Conservation (phyloP, 148 eudicot species). For the Chenopodium formosanum region DNA sequence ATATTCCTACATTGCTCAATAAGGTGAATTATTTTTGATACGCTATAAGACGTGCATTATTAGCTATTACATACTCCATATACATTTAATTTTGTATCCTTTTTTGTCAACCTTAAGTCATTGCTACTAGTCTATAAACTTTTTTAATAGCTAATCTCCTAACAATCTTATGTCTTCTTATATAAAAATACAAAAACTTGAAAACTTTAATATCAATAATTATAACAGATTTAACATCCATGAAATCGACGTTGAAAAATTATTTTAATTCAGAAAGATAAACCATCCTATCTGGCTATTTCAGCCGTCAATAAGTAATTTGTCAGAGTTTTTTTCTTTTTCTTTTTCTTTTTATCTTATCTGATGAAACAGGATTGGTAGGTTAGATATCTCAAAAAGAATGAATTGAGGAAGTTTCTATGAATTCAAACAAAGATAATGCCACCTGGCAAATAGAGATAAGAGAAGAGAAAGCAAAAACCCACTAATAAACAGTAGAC, state of each 20-base stretch:
- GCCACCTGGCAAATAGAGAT: slow-evolving; percentile 8
- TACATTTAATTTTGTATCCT: too few species aligned
- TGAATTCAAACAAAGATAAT: background rate
- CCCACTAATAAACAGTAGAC: background rate
- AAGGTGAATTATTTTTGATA: too few species aligned
- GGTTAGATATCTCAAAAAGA: background rate
- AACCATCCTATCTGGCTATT: background rate
- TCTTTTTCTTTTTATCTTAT: background rate
- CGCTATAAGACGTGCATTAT: too few species aligned
- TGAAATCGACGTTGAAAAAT: too few species aligned
- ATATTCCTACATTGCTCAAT: too few species aligned
- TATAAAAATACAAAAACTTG: background rate
- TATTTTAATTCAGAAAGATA: too few species aligned
- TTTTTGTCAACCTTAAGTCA: too few species aligned
- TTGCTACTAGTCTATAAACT: background rate
- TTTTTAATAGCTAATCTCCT: background rate
- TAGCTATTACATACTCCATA: too few species aligned
- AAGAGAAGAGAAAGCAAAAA: background rate
- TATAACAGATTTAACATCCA: too few species aligned
- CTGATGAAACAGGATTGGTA: background rate
- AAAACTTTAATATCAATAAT: too few species aligned
- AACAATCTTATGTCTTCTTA: background rate
- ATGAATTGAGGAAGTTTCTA: slow-evolving; percentile 17
- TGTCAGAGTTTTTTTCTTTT: background rate
- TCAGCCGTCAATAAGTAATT: background rate